Conservation (phyloP, 306 rosid species). For the Malus sieversii region DNA sequence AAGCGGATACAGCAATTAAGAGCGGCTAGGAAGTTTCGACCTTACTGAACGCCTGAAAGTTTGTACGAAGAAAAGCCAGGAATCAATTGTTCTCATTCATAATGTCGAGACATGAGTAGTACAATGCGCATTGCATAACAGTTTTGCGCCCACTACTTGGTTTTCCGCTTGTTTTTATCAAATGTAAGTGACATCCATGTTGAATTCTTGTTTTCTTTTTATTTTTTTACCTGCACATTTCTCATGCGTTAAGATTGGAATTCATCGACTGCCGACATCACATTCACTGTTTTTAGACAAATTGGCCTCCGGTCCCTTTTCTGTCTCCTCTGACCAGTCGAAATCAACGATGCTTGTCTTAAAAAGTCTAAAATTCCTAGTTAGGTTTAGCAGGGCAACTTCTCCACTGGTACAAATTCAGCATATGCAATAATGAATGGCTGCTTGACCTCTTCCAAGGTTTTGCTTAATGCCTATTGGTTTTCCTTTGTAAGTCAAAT, state of each 20-base stretch:
- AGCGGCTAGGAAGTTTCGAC: slow-evolving; percentile 85
- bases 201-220: neutral
- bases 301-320: neutral
- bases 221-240: neutral
- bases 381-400: too few relatives aligned
- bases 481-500: too few relatives aligned
- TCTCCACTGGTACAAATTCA: too few relatives aligned
- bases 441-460: too few relatives aligned
- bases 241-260: neutral
- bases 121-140: neutral
- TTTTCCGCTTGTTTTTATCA: neutral
- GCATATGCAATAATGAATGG: too few relatives aligned
- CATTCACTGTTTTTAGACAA: neutral
- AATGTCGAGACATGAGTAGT: neutral
- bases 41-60: slow-evolving; percentile 38
- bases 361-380: too few relatives aligned
- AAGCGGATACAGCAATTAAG: slow-evolving; percentile 72
- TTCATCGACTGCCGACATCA: neutral
- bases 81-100: neutral
- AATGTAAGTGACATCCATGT: neutral
- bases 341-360: too few relatives aligned
- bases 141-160: neutral
- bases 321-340: neutral
- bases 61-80: neutral
- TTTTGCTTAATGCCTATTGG: too few relatives aligned